Evolutionary conservation across 176 grass and related monocot genomes (phyloP).

Genomic region (Juncus inflexus): DNA sequence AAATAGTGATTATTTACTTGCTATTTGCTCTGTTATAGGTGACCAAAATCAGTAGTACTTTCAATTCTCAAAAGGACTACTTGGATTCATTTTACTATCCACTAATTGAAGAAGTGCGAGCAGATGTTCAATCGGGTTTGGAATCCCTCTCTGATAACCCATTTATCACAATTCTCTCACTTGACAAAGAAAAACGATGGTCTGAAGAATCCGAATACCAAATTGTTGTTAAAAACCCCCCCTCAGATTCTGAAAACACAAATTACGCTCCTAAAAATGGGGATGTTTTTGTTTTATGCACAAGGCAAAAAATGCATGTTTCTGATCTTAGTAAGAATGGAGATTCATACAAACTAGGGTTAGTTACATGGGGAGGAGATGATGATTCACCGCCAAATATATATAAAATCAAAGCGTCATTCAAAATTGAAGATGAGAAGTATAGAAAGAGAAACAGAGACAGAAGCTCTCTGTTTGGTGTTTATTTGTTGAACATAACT

Average conservation of each 20-base stretch:
- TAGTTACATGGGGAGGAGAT: conserved; percentile 17
- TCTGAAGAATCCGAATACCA: background rate
- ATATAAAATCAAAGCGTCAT: conserved; percentile 31
- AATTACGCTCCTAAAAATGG: conserved; percentile 20
- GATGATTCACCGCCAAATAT: background rate
- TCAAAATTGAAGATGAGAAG: conserved; percentile 10
- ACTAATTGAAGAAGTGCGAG: conserved; percentile 49
- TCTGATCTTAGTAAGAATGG: conserved; percentile 12
- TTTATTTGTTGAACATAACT: conserved; percentile 40
- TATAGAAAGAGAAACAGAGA: background rate
- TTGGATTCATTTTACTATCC: conserved; percentile 38
- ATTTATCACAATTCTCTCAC: conserved; percentile 13
- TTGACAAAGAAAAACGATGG: background rate
- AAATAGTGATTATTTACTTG: too few relatives aligned
- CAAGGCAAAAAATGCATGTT: conserved; percentile 8
- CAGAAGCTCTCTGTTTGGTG: conserved; percentile 6
- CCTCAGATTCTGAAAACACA: background rate
- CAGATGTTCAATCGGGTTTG: conserved; percentile 45
- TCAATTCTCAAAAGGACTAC: conserved; percentile 33
- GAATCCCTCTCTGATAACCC: conserved; percentile 2
- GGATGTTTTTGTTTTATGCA: conserved; percentile 42
- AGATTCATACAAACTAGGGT: conserved; percentile 20
- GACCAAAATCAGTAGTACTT: conserved; percentile 36
- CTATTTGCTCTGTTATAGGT: conserved; percentile 14
- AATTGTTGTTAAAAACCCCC: background rate